phyloP scores from a whole-genome alignment of 1,284 basidiomycete genomes.

The Trichosporon ovoides region DNA sequence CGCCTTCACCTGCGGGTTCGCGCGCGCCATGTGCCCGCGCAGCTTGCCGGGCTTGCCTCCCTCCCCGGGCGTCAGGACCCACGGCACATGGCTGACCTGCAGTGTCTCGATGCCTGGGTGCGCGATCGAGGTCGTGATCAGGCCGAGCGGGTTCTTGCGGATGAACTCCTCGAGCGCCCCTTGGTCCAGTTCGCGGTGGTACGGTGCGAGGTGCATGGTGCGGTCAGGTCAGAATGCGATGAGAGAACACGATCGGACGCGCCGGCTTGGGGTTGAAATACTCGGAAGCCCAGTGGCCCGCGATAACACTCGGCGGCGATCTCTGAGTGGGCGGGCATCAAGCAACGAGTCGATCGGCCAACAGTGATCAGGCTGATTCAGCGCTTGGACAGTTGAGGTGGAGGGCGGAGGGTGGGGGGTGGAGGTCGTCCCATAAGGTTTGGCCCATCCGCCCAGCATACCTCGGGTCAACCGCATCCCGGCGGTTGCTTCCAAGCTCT shows the following conservation, averaged over 20 bases:
- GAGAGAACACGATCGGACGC: background rate
- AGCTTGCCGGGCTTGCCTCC: conserved; percentile 21
- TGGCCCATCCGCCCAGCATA: no score
- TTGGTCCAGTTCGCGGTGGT: conserved; percentile 49
- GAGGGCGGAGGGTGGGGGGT: no score
- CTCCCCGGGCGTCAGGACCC: conserved; percentile 39
- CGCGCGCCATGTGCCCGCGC: conserved; percentile 45
- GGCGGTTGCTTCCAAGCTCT: no score
- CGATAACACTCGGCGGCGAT: no score
- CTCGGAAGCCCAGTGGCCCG: no score
- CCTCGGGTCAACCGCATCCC: no score
- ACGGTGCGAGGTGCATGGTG: conserved; percentile 51
- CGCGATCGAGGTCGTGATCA: conserved; percentile 49
- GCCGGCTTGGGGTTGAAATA: no score
- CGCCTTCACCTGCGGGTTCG: conserved; percentile 45
- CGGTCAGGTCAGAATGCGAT: background rate
- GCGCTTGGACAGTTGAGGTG: no score
- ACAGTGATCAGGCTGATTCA: no score
- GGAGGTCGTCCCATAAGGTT: no score
- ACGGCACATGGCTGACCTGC: conserved; percentile 52
- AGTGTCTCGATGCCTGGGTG: conserved; percentile 37
- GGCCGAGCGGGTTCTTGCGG: conserved; percentile 48
- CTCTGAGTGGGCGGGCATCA: no score
- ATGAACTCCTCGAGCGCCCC: conserved; percentile 48
- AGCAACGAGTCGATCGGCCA: no score